These are phyloP conservation scores for Noccaea caerulescens DNA, from an alignment of 345 rosid species.

Conservation along the genomic window DNA sequence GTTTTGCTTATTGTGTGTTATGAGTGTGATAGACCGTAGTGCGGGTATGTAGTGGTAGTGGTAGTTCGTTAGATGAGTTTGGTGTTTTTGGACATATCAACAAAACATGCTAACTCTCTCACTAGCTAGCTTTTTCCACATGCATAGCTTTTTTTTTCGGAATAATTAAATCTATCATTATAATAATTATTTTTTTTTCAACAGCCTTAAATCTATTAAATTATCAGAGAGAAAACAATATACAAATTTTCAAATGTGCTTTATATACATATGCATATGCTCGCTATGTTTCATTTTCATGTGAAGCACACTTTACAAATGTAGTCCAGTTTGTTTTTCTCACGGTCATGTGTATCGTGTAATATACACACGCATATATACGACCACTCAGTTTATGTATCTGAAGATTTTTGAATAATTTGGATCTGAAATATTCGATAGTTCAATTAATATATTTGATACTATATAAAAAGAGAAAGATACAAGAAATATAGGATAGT, in stretches of 20 bases:
- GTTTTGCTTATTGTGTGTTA: conserved; percentile 26
- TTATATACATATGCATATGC: neutral
- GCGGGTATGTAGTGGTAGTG: conserved; percentile 25
- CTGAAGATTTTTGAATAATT: conserved; percentile 11
- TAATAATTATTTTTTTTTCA: too few species aligned
- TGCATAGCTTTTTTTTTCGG: conserved; percentile 32
- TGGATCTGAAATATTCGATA: conserved; percentile 16
- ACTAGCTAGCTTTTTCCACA: conserved; percentile 30
- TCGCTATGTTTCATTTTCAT: conserved; percentile 9
- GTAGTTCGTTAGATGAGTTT: conserved; percentile 37
- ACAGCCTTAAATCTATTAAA: neutral
- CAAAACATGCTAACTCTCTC: conserved; percentile 32
- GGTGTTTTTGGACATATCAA: conserved; percentile 43
- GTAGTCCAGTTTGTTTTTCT: conserved; percentile 2
- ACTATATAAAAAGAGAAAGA: neutral
- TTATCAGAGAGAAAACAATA: neutral
- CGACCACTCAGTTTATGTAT: conserved; percentile 29
- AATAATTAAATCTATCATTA: neutral
- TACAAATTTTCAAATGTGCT: neutral
- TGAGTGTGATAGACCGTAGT: conserved; percentile 38
- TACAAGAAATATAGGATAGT: conserved; percentile 25
- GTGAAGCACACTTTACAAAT: neutral
- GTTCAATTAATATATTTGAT: neutral
- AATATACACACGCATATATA: neutral
- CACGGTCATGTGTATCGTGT: neutral